A percentile compares a stretch with the other conserved stretches of the same genome.
Conservation (phyloP, 1,284 basidiomycete species). For the Coriolopsis trogii region DNA sequence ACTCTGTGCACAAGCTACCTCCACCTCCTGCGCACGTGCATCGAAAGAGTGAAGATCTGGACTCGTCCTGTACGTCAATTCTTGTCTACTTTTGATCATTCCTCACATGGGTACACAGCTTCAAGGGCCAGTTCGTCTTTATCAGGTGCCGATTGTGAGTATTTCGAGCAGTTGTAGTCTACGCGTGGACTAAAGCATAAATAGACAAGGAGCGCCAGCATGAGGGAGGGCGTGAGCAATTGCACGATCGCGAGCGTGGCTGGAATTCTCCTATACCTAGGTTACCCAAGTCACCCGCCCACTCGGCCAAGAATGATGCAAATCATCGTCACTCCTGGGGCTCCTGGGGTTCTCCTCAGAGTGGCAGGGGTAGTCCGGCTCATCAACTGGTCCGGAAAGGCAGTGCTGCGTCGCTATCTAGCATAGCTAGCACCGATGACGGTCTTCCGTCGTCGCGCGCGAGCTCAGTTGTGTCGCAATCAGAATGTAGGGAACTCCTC, state of each 20-base stretch:
- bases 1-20: conserved; percentile 30
- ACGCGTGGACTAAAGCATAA: not conserved
- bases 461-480: conserved; percentile 48
- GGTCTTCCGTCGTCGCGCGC: conserved; percentile 40
- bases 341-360: conserved; percentile 18
- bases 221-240: conserved; percentile 15
- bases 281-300: conserved; percentile 21
- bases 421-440: conserved; percentile 40
- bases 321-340: conserved; percentile 19
- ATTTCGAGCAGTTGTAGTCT: not conserved
- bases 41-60: conserved; percentile 30
- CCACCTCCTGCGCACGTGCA: conserved; percentile 22
- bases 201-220: conserved; percentile 22
- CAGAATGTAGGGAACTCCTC: conserved; percentile 44
- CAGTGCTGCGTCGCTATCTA: conserved; percentile 40
- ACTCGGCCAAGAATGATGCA: conserved; percentile 12
- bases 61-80: conserved; percentile 27
- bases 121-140: conserved; percentile 31
- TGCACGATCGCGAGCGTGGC: conserved; percentile 28
- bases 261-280: conserved; percentile 29
- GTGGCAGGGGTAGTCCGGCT: conserved; percentile 22
- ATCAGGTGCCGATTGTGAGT: conserved; percentile 26
- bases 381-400: conserved; percentile 33
- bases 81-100: not conserved
- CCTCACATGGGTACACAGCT: conserved; percentile 16